Base-by-base conservation (phyloP, 1,139 yeast species). In the Pichia sp. region DNA sequence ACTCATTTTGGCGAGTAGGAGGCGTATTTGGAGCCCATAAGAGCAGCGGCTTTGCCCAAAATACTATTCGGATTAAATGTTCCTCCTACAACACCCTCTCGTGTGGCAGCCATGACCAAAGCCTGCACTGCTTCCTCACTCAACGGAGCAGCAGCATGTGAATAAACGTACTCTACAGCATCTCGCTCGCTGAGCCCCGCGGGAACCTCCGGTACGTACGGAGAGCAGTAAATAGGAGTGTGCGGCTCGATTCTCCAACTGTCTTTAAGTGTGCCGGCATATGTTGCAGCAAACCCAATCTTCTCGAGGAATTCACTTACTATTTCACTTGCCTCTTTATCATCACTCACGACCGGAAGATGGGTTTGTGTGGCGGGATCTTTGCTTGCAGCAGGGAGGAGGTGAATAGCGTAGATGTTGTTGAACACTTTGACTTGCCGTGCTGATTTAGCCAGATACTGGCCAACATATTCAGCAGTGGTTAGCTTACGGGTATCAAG, bases 291-390 rank as follows among this genome's bases (percentile, higher is more conserved):
- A 13, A 31, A 31, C 36, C 36, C 36, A 31, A 31, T 31, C 10
- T 31, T 31, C 16, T 13, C 3, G 13, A 31, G 3, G 13, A 31
- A 31, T n/a, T 31, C 16, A 12, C 36, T 31, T 16, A 31, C 36
- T 12, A 31, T 2, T 31, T 13, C 16, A 7, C 16, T 31, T 31
- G 36, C 36, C 16, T 31, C 36, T 12, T 31, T 85, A 13, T 31
- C 36, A 31, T 31, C 36, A 31, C 36, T 3, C 16, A 3, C 13
- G 36, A 31, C 16, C 5, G 36, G 36, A 31, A 31, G 36, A 16
- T 16, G 13, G 10, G 36, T 31, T 31, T 31, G 36, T 10, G 18
- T 13, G 5, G 36, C 13, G 10, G 36, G 16, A 16, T 31, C 36
- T 31, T n/a, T 31, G 16, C 16, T 31, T 31, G 36, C 36, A 31